Percentiles rank a stretch among this genome's conserved stretches.
phyloP scores from a whole-genome alignment of 106 monocot species.

The Acorus gramineus region DNA sequence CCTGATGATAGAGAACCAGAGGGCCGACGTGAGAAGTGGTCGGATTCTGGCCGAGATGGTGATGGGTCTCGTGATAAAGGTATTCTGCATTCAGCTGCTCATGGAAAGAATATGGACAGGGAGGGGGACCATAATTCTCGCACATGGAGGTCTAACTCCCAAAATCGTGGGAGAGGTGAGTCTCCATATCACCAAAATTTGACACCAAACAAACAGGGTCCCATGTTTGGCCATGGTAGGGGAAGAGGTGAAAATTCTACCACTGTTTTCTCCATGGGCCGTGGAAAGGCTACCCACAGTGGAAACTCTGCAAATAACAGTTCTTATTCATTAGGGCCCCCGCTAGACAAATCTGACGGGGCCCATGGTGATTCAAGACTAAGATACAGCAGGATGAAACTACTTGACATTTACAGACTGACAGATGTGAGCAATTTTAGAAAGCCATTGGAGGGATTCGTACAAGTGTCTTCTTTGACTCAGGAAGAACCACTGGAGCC shows the following conservation, averaged over 20 bases:
- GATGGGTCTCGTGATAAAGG: constrained; percentile 48
- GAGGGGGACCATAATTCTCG: constrained; percentile 63
- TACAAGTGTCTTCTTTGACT: constrained; percentile 63
- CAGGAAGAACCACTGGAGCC: constrained; percentile 53
- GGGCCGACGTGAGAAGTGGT: constrained; percentile 60
- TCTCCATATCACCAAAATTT: constrained; percentile 19
- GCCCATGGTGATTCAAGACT: constrained; percentile 30
- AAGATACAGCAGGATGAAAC: constrained; percentile 77
- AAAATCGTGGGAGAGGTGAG: constrained; percentile 60
- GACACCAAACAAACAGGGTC: constrained; percentile 29
- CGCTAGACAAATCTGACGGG: constrained; percentile 36
- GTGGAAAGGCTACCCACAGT: constrained; percentile 33
- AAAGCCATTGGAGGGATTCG: constrained; percentile 26
- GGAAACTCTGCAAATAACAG: constrained; percentile 8
- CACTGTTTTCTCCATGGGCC: constrained; percentile 29
- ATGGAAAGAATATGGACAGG: constrained; percentile 59
- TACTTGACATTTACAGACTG: constrained; percentile 79
- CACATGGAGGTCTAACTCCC: constrained; percentile 57
- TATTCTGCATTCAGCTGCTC: constrained; percentile 13
- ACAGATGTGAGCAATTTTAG: constrained; percentile 44
- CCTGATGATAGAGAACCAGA: constrained; percentile 78
- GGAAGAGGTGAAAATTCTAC: constrained; percentile 56
- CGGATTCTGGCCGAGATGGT: constrained; percentile 38
- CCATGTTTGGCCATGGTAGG: constrained; percentile 47
- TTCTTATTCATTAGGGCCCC: constrained; percentile 21